These are phyloP conservation scores for Artomyces pyxidatus DNA, from an alignment of 768 basidiomycete species.

Conservation along the genomic window DNA sequence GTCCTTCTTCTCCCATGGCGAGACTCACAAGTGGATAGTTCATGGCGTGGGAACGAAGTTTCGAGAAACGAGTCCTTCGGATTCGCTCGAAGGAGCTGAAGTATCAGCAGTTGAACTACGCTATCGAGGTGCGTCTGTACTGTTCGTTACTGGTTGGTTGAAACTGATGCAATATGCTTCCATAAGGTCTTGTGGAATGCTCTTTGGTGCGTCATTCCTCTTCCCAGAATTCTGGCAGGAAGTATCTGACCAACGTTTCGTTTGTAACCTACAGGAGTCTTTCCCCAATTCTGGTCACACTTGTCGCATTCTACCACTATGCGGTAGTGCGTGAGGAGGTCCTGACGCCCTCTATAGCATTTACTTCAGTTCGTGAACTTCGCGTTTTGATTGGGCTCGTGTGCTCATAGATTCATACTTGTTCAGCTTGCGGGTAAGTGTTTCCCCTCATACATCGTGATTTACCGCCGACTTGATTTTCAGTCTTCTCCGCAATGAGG, in stretches of 20 bases:
- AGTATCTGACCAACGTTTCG: neutral
- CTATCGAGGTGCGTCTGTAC: conserved; percentile 52
- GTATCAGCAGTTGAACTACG: conserved; percentile 81
- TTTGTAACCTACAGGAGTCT: conserved; percentile 23
- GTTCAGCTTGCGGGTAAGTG: conserved; percentile 34
- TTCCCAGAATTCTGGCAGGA: no score
- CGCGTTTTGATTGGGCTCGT: neutral
- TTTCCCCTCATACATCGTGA: neutral
- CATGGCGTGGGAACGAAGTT: conserved; percentile 93
- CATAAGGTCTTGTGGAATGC: conserved; percentile 36
- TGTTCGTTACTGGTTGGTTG: no score
- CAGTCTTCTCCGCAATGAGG: conserved; percentile 83
- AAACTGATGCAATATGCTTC: neutral
- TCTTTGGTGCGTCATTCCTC: conserved; percentile 35
- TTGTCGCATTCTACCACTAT: conserved; percentile 51
- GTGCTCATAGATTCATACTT: no score
- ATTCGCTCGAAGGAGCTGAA: conserved; percentile 76
- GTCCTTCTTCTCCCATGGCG: neutral
- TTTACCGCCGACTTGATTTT: no score
- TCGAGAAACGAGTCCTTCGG: conserved; percentile 65
- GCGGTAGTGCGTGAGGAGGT: conserved; percentile 59
- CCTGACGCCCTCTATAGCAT: conserved; percentile 79
- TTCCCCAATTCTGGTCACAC: conserved; percentile 42
- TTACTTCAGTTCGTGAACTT: conserved; percentile 38
- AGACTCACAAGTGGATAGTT: conserved; percentile 42